Evolutionary conservation across 2,329 filamentous ascomycete genomes (phyloP).

Genomic region (Fusarium coffeatum): DNA sequence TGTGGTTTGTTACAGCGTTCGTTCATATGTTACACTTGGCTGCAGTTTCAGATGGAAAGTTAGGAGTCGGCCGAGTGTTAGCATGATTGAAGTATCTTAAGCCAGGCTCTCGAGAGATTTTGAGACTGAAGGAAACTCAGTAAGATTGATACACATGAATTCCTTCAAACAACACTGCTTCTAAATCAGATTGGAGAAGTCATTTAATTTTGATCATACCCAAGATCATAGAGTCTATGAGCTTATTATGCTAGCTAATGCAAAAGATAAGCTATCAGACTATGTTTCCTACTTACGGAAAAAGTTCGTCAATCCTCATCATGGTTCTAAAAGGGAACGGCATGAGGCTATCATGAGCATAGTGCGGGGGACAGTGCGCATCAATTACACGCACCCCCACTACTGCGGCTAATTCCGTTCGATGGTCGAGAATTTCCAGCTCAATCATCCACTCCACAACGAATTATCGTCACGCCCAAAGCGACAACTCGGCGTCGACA

Average conservation of each 20-base stretch:
- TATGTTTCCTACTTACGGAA: neutral
- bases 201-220: neutral
- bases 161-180: neutral
- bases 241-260: neutral
- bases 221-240: neutral
- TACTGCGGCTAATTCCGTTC: slow-evolving; percentile 37
- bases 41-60: neutral
- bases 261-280: neutral
- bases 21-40: neutral
- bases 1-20: neutral
- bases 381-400: neutral
- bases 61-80: too few relatives aligned
- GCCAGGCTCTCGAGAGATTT: neutral
- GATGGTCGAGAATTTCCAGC: slow-evolving; percentile 47
- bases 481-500: slow-evolving; percentile 42
- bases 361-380: slow-evolving; percentile 22
- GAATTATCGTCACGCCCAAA: slow-evolving; percentile 40
- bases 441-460: slow-evolving; percentile 41
- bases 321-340: neutral
- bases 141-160: neutral
- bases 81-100: too few relatives aligned
- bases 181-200: neutral
- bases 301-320: neutral
- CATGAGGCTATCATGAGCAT: slow-evolving; percentile 36
- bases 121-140: neutral